Evolutionary conservation across 2,329 filamentous ascomycete species (phyloP), one percentile per base, ranked within the genome.

Genomic region (Talaromyces sp.): DNA sequence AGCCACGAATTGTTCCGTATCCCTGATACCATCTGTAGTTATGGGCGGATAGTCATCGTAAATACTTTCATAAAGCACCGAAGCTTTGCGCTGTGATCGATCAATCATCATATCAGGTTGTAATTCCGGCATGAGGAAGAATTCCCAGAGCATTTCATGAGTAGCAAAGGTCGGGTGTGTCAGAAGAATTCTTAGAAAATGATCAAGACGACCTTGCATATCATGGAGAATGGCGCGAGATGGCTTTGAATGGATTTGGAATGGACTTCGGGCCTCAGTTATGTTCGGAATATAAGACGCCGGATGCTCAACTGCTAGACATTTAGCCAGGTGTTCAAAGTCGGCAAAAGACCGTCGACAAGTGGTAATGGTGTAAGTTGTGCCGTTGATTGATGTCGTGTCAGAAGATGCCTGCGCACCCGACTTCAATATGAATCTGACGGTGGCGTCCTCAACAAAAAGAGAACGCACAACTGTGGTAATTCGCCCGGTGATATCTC

Each of bases 101-200:
- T 96, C 90, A 62, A 91, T 90, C 84, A 98, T 94, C 86, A 93
- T 92, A 22, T 92, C 88, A 0, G 91, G 86, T 74, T 97, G 92
- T 59, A 99, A 87, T 70, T 99, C 95, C 1, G 95, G 95, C 13
- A 99, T 93, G 0, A 99, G 85, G 78, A 99, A 97, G 79, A 99
- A 99, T 72, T 99, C 95, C 96, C 95, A 99, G 1, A 99, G 85
- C 85, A 98, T 92, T 80, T 99, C 95, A 74, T 99, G 96, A 0
- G 92, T 97, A 0, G 92, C 87, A 74, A 99, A 97, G 0, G 95
- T 98, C 3, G 94, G 91, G 73, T 99, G 95, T 8, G 87, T 84
- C 29, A 99, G 84, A 68, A 99, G 85, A 19, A 93, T 92, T 69
- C 91, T 92, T 70, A 99, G 81, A 72, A 98, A 97, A 70, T 88